Evolutionary conservation across 2,329 filamentous ascomycete species (phyloP), one percentile per base, ranked within the genome.

Genomic region (Knufia fluminis): DNA sequence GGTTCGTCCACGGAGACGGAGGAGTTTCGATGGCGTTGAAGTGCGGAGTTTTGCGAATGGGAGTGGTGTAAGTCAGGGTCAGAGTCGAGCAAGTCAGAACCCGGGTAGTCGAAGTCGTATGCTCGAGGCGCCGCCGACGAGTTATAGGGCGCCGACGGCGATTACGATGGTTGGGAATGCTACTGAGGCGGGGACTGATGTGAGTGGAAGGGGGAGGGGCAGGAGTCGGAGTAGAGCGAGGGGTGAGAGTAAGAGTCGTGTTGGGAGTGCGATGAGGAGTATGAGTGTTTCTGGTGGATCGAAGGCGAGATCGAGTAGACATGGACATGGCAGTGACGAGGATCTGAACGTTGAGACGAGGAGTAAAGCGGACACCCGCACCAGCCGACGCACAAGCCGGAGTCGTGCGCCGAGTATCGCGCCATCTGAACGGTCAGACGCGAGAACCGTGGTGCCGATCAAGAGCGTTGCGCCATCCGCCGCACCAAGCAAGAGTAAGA

Each of bases 101-200:
- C 16, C 43, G 9, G 10, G 19, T 48, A 46, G 24, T 40, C 45
- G 14, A 17, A 52, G 48, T 10, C 36, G 38, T 4, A 39, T 45
- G 20, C 24, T 51, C 6, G 49, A 52, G 8, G 50, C 54, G 1
- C 56, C 56, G n/a, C 56, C 57, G 9, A 55, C 52, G 1, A 54
- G 52, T 39, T 58, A 58, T 39, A 52, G 51, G 8, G 51, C 56
- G 9, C 56, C 57, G 26, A 57, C 56, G 14, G 57, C 53, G 7
- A 49, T 57, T 26, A 57, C 56, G 12, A 42, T 33, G 7, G 53
- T 47, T 22, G 54, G 56, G 14, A 59, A 50, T 6, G 22, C 24
- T 12, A 10, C 7, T 16, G 4, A 31, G 4, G 12, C 19, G 2
- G 12, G 42, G 22, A 22, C 19, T 2, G 32, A 24, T 19, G 42